Conservation (phyloP, 371 early-diverging fungal genomes). For the Mortierella polycephala region DNA sequence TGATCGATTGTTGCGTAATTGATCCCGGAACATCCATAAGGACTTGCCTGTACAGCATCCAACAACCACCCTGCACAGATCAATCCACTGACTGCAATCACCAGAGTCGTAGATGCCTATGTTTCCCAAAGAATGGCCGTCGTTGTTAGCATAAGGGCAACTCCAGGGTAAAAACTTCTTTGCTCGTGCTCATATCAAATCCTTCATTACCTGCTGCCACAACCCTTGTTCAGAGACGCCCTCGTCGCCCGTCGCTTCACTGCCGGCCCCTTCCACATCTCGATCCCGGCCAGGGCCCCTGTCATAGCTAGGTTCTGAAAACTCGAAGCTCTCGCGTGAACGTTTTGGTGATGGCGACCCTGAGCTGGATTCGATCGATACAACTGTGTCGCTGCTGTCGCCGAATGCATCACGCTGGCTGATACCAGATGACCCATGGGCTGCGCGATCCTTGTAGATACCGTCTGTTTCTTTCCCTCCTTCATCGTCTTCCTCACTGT, state of each 20-base stretch:
- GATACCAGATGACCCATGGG: not conserved
- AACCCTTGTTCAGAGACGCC: slow-evolving; percentile 24
- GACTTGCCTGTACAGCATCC: slow-evolving; percentile 71
- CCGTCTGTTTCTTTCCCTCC: not conserved
- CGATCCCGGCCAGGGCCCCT: not conserved
- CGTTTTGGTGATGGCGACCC: slow-evolving; percentile 23
- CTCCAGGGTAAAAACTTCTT: not conserved
- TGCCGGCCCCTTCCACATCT: slow-evolving; percentile 14
- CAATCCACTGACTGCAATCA: slow-evolving; percentile 78
- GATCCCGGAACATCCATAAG: not conserved
- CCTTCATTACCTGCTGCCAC: slow-evolving; percentile 42
- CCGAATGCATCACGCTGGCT: slow-evolving; percentile 9
- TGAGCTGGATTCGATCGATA: slow-evolving; percentile 17
- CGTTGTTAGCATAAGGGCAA: not conserved
- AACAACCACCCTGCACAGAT: slow-evolving; percentile 77
- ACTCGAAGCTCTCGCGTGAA: slow-evolving; percentile 35
- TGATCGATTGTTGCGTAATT: not conserved
- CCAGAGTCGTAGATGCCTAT: slow-evolving; percentile 78
- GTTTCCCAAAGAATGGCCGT: not conserved
- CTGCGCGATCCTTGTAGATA: not conserved
- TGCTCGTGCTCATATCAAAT: not conserved
- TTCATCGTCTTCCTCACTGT: slow-evolving; percentile 18
- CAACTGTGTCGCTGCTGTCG: slow-evolving; percentile 30
- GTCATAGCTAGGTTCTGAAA: slow-evolving; percentile 26
- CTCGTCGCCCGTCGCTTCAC: slow-evolving; percentile 3